Evolutionary conservation across 257 asterid genomes (phyloP), one percentile per base, ranked within the genome.

Genomic region (Prunella vulgaris): DNA sequence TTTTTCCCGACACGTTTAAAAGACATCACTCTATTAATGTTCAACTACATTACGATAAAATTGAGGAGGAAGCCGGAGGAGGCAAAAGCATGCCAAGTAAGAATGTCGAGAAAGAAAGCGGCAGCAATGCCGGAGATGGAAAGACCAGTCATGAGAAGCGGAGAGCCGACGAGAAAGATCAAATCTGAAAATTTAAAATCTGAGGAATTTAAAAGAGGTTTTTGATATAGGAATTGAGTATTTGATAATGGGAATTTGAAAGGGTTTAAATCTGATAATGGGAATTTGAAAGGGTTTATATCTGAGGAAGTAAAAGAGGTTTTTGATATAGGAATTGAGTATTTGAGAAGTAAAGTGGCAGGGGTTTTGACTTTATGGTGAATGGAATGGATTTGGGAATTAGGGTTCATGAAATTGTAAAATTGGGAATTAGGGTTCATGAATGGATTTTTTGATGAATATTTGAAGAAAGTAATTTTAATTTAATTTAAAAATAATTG

Each of bases 81-180:
- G 21, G 84, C 86, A 82, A 93, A 90, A 64, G 96, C 95, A 52
- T 96, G 87, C 98, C 97, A 93, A 60, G 98, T 87, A 48, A 90
- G 96, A 44, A 86, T 79, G 12, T n/a, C n/a, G n/a, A n/a, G n/a
- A n/a, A n/a, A n/a, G n/a, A n/a, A n/a, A n/a, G n/a, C n/a, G n/a
- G n/a, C n/a, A n/a, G n/a, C n/a, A n/a, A n/a, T n/a, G n/a, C n/a
- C n/a, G n/a, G n/a, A n/a, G n/a, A n/a, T n/a, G 10, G 98, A 93
- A 60, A 93, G 71, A 1, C 97, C 97, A 32, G 96, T 35, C 3
- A 83, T 83, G 10, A 93, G 80, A 78, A 93, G 59, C 3, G 98
- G 97, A 40, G 88, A 82, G 48, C 96, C 97, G 35, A 85, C 9
- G 4, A 76, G 35, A 53, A 93, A 93, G 77, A 88, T 90, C 17